Evolutionary conservation across 495 filamentous ascomycete genomes (phyloP), one percentile per base, ranked within the genome.

Genomic region (Niebla homalea): DNA sequence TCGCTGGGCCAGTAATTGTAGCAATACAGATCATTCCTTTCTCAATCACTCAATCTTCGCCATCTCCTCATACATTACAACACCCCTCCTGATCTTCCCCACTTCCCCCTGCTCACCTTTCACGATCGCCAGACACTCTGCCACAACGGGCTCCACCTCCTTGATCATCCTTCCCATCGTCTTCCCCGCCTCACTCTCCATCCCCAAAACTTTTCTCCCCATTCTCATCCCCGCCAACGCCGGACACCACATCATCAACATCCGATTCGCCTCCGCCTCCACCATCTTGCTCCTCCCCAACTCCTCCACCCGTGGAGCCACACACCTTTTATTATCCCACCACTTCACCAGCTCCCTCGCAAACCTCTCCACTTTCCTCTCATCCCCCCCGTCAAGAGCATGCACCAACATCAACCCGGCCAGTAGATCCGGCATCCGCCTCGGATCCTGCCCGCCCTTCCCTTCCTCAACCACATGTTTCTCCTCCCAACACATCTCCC

Each of bases 221-320:
- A 60, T 36, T 16, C 38, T 32, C 45, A 60, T 55, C 5, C 57
- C 57, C 35, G 50, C 51, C 55, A 51, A 52, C 12, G 51, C 55
- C 11, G 55, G 54, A 22, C 51, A 40, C 51, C 51, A 60, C 2
- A 50, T 48, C 2, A 44, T 35, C 14, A 57, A 32, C 29, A 47
- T 50, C 6, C 43, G 6, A 48, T 60, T 60, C 11, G 54, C 54
- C 25, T 54, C 54, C 35, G 43, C 11, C 51, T 44, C 49, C 43
- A 46, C 50, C 37, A 40, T 36, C 3, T 40, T 43, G 1, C 38
- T 36, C 12, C 14, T 32, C 35, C 47, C 11, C 51, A 43, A 55
- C 43, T 49, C 50, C 43, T 41, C 43, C 3, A 42, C 41, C 2
- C 36, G 36, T 0, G 32, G 25, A 21, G 51, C n/a, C 14, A 1